Conservation (phyloP, 805 yeast species). For the Wickerhamomyces ciferrii region DNA sequence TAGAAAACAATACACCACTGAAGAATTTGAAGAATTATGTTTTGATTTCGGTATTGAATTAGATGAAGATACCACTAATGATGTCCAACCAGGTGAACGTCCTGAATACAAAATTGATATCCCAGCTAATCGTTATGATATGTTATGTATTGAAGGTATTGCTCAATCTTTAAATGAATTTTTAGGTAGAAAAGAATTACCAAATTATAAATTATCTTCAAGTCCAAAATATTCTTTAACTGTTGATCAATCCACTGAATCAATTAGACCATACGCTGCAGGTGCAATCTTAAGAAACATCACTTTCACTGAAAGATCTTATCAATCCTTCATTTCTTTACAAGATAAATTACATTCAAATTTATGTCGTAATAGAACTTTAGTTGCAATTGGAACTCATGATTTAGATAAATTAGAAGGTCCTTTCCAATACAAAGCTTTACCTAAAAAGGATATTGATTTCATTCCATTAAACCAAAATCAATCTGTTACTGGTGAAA, state of each 20-base stretch:
- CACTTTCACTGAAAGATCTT: conserved; percentile 74
- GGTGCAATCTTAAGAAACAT: conserved; percentile 89
- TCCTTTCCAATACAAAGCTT: conserved; percentile 85
- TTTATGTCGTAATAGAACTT: conserved; percentile 93
- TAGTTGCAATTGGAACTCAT: conserved; percentile 98
- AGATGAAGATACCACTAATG: conserved; percentile 92
- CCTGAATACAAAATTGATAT: conserved; percentile 97
- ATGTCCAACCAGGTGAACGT: conserved; percentile 71
- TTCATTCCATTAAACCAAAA: conserved; percentile 75
- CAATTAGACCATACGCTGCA: conserved; percentile 88
- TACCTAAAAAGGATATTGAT: conserved; percentile 69
- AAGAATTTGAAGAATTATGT: conserved; percentile 95
- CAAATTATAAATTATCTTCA: conserved; percentile 58
- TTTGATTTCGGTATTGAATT: conserved; percentile 96
- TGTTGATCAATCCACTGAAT: conserved; percentile 67
- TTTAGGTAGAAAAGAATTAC: conserved; percentile 62
- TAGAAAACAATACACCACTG: conserved; percentile 58
- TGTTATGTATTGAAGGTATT: conserved; percentile 97
- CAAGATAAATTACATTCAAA: conserved; percentile 96
- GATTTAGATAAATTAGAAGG: conserved; percentile 77
- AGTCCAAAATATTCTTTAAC: conserved; percentile 60
- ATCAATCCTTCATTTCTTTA: conserved; percentile 90
- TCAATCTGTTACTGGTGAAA: conserved; percentile 64
- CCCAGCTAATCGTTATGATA: conserved; percentile 97
- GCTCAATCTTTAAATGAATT: conserved; percentile 92